Evolutionary conservation across 2,329 filamentous ascomycete genomes (phyloP), one percentile per base, ranked within the genome.

Genomic region (Hirsutella thompsonii): DNA sequence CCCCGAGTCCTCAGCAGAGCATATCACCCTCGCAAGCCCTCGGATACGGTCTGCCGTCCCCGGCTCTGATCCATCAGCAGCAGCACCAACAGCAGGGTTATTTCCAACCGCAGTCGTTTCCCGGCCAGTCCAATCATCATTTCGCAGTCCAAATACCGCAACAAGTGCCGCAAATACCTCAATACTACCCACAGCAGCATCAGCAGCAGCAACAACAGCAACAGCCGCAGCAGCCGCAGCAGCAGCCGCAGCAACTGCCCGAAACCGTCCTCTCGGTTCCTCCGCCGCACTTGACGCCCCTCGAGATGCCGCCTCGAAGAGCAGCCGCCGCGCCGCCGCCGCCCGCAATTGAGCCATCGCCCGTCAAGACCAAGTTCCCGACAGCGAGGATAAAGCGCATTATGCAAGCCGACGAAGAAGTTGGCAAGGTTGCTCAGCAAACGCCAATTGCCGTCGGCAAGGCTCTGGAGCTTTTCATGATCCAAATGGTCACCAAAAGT

Each of bases 371-470:
- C 28, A 95, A 95, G 55, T 98, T 98, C 55, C 92, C 92, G 1
- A 94, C 94, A 26, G 92, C 92, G 13, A 76, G 92, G 46, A 98
- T 98, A 68, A 98, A 98, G 71, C 80, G 92, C 39, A 96, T 98
- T 55, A 96, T 98, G 92, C 92, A 98, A 64, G 90, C 90, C 10
- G 92, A 98, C 56, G 92, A 98, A 57, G 92, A 98, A 59, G 89
- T 98, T 0, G 92, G 92, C 46, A 98, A 98, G 65, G 92, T 98
- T 9, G 89, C 92, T 4, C 92, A 98, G 62, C 92, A 96, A 46
- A 95, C 92, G 1, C 90, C 90, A 14, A 93, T 94, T 42, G 92
- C 90, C 20, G 90, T 96, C 36, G 86, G 86, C 50, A 95, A 95
- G 68, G 92, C 92, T 14, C 72, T 98, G 6, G 92, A 98, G 64